These are phyloP conservation scores for Sistotremastrum niveocremeum DNA, from an alignment of 768 basidiomycete species.

Conservation along the genomic window DNA sequence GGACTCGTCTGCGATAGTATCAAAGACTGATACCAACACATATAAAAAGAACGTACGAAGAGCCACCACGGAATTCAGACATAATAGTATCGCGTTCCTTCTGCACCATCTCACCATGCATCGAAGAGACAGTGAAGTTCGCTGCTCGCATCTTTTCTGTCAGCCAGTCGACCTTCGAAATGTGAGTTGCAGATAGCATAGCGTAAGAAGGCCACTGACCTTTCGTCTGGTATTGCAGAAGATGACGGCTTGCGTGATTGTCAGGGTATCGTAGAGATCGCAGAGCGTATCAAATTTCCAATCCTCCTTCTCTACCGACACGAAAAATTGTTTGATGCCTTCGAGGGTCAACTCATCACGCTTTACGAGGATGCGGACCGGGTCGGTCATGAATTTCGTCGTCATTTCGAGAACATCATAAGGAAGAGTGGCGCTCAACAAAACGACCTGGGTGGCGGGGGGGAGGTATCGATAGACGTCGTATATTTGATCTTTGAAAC, in stretches of 20 bases:
- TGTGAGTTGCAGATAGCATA: neutral
- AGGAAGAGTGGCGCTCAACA: constrained; percentile 91
- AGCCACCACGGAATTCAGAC: constrained; percentile 90
- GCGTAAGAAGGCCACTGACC: constrained; percentile 29
- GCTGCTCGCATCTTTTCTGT: constrained; percentile 98
- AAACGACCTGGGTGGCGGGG: constrained; percentile 91
- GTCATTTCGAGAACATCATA: constrained; percentile 98
- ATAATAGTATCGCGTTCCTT: constrained; percentile 93
- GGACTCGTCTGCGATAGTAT: constrained; percentile 52
- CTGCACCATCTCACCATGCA: constrained; percentile 95
- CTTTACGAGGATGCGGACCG: constrained; percentile 95
- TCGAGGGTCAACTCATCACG: constrained; percentile 98
- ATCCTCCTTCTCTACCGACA: constrained; percentile 98
- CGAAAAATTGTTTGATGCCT: constrained; percentile 93
- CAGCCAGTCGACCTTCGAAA: constrained; percentile 82
- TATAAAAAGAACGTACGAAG: constrained; percentile 45
- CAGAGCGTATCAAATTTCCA: constrained; percentile 99
- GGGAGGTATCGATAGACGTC: constrained; percentile 97
- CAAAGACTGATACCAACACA: constrained; percentile 6
- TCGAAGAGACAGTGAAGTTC: constrained; percentile 95
- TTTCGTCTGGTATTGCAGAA: constrained; percentile 98
- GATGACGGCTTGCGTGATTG: constrained; percentile 98
- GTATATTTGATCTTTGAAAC: constrained; percentile 99
- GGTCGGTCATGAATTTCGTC: constrained; percentile 98
- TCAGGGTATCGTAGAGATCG: constrained; percentile 95